These are phyloP conservation scores for Verticillium zaregamsianum DNA, from an alignment of 2,329 filamentous ascomycete species.

Conservation along the genomic window DNA sequence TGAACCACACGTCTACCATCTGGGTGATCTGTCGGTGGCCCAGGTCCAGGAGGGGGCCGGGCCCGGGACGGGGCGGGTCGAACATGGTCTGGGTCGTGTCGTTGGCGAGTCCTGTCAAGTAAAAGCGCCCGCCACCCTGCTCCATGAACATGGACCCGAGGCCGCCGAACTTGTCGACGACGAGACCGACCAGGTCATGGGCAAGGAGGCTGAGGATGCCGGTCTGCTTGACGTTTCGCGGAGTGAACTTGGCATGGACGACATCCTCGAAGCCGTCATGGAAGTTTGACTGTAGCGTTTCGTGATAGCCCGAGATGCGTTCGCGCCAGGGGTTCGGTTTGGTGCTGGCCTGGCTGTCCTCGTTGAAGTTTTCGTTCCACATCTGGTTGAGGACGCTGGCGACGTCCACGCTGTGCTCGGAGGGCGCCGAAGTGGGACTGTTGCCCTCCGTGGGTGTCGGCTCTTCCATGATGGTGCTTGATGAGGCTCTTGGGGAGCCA, in stretches of 20 bases:
- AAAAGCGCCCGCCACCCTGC: conserved; percentile 19
- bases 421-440: not conserved
- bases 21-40: conserved; percentile 27
- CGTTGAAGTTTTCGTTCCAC: conserved; percentile 23
- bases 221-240: conserved; percentile 16
- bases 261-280: conserved; percentile 12
- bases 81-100: conserved; percentile 27
- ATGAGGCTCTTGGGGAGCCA: conserved; percentile 11
- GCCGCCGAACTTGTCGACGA: conserved; percentile 23
- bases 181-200: conserved; percentile 25
- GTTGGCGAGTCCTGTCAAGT: conserved; percentile 20
- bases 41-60: conserved; percentile 23
- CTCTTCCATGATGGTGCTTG: conserved; percentile 17
- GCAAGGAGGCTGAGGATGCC: conserved; percentile 23
- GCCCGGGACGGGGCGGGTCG: conserved; percentile 15
- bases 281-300: conserved; percentile 7
- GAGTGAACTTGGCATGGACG: conserved; percentile 11
- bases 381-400: conserved; percentile 22
- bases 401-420: conserved; percentile 17
- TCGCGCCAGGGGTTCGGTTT: conserved; percentile 17
- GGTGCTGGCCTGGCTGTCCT: conserved; percentile 3
- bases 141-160: conserved; percentile 23
- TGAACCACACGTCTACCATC: conserved; percentile 37
- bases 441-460: conserved; percentile 6
- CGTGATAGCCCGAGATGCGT: conserved; percentile 14